phyloP scores from a whole-genome alignment of 2,329 filamentous ascomycete genomes.

The Rhexocercosporidium sp. region DNA sequence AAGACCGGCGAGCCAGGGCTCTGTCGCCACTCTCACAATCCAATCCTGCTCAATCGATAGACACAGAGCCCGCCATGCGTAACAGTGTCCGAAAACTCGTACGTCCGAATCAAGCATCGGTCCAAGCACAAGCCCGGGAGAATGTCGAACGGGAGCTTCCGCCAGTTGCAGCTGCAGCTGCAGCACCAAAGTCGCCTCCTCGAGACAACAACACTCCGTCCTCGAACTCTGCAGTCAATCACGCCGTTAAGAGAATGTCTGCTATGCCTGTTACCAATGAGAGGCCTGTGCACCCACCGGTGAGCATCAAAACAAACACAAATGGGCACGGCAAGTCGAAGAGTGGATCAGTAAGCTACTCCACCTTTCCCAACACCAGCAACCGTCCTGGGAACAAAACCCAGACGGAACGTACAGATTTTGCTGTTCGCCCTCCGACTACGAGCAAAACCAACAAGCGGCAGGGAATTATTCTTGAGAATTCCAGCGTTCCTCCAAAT shows the following conservation, averaged over 20 bases:
- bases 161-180: background rate
- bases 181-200: background rate
- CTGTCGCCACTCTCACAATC: slow-evolving; percentile 19
- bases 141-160: slow-evolving; percentile 9
- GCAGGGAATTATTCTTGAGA: slow-evolving; percentile 25
- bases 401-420: background rate
- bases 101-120: background rate
- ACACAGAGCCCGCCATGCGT: slow-evolving; percentile 6
- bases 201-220: background rate
- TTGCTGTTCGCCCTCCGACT: background rate
- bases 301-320: background rate
- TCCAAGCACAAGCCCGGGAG: slow-evolving; percentile 9
- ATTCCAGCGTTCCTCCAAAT: slow-evolving; percentile 25
- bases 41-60: slow-evolving; percentile 13
- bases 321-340: slow-evolving; percentile 12
- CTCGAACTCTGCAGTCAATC: background rate
- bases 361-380: slow-evolving; percentile 17
- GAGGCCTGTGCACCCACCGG: background rate
- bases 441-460: slow-evolving; percentile 10
- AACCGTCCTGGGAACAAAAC: slow-evolving; percentile 8
- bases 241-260: slow-evolving; percentile 20
- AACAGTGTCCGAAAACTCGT: slow-evolving; percentile 5
- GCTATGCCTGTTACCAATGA: slow-evolving; percentile 1
- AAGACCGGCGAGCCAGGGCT: slow-evolving; percentile 13
- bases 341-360: slow-evolving; percentile 25